Base-by-base conservation (phyloP, 2,329 filamentous ascomycete species). In the Aspergillus versicolor region DNA sequence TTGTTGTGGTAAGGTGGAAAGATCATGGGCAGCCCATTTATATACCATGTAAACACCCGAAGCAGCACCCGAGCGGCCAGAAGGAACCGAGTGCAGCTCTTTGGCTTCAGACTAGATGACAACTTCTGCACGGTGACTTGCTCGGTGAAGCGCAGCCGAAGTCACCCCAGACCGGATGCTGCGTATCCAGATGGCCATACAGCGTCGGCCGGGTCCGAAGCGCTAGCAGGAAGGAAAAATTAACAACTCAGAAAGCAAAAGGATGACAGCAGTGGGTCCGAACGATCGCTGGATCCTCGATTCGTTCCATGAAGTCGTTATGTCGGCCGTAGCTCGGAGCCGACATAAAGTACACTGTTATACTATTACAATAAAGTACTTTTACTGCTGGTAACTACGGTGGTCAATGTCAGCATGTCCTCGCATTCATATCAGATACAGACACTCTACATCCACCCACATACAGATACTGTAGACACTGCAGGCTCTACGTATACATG, bases 151-250 rank as follows among this genome's bases (percentile, higher is more conserved):
- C 32, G 42, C 44, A 54, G 41, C 63, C 56, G 61, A 63, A 61
- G 64, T 66, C 64, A 66, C 63, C 64, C 61, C 63, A 65, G 63
- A 9, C 62, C 63, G 63, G 63, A 65, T 61, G 50, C 38, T 56
- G 52, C 38, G 47, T 40, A 63, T 65, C 63, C 63, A 65, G 55
- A 42, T 24, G 46, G 37, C n/a, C 21, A 52, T 27, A 42, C 27
- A 37, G 38, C 47, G 56, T 65, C 62, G 62, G 61, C 59, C 61
- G 63, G 62, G 58, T 65, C 59, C 62, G 63, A 50, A 19, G 46
- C 47, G 46, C 50, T 50, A 30, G 44, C 27, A 21, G n/a, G n/a
- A 24, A 43, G 12, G 19, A 42, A 32, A 30, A 19, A 2, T 19
- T 19, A 19, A 19, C 2, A 19, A 19, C 2, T 19, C 2, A 19